Evolutionary conservation across 257 asterid species (phyloP).

Genomic region (Primulina tabacum): DNA sequence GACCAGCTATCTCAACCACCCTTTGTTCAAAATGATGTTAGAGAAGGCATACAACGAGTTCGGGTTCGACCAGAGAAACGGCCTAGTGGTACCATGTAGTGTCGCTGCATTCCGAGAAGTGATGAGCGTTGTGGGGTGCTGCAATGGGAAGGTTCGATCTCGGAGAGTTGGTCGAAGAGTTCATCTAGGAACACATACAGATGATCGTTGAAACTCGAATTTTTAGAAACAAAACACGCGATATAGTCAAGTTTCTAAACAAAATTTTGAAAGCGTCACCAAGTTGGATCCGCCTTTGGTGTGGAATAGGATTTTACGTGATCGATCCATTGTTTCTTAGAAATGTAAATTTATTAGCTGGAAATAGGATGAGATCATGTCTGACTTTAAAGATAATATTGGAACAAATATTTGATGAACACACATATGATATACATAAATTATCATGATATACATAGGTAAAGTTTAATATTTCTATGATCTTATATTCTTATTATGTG

Average conservation of each 20-base stretch:
- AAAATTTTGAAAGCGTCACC: too few species aligned
- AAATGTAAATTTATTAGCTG: conserved; percentile 5
- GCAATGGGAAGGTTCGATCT: conserved; percentile 63
- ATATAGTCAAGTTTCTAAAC: too few species aligned
- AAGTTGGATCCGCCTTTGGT: too few species aligned
- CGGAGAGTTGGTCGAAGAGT: conserved; percentile 60
- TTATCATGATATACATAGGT: too few species aligned
- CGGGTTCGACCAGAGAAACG: conserved; percentile 54
- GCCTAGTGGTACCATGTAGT: conserved; percentile 74
- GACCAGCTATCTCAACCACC: conserved; percentile 74
- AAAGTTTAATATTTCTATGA: too few species aligned
- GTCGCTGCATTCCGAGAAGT: conserved; percentile 62
- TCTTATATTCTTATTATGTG: too few species aligned
- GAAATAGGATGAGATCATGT: too few species aligned
- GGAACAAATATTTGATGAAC: neutral
- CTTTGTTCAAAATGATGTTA: conserved; percentile 68
- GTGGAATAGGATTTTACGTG: too few species aligned
- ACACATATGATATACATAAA: too few species aligned
- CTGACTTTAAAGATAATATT: neutral
- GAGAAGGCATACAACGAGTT: conserved; percentile 74
- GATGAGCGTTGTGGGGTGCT: conserved; percentile 55
- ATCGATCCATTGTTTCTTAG: neutral
- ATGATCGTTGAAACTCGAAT: too few species aligned
- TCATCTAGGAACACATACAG: conserved; percentile 26
- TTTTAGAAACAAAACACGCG: too few species aligned